Conservation (phyloP, 169 alveolate species). For the Eimeria sp. region DNA sequence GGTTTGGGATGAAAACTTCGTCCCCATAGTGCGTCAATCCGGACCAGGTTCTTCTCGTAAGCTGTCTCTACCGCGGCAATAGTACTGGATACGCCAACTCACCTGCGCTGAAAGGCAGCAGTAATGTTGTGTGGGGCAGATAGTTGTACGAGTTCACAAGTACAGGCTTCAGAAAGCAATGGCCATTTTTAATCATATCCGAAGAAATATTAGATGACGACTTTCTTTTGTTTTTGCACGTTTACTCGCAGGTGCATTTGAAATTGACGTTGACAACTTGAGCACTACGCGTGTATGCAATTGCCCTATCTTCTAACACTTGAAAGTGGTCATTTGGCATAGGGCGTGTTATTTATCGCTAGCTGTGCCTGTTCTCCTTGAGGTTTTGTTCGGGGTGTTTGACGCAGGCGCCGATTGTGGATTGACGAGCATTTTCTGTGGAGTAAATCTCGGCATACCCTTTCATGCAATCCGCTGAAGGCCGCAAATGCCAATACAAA, state of each 20-base stretch:
- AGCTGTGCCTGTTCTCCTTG: too few relatives aligned
- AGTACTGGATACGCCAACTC: not conserved
- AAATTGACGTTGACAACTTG: slow-evolving; percentile 78
- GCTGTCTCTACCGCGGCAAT: not conserved
- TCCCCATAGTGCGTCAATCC: slow-evolving; percentile 71
- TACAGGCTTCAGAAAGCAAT: not conserved
- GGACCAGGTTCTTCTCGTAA: slow-evolving; percentile 74
- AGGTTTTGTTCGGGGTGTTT: too few relatives aligned
- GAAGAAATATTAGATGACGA: not conserved
- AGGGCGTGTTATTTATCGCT: too few relatives aligned
- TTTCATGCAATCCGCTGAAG: too few relatives aligned
- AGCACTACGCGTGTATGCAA: slow-evolving; percentile 69
- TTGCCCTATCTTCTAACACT: not conserved
- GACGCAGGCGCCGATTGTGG: too few relatives aligned
- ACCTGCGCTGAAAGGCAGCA: not conserved
- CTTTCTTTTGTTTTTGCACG: not conserved
- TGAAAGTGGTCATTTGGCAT: too few relatives aligned
- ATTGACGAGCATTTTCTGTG: too few relatives aligned
- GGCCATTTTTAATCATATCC: not conserved
- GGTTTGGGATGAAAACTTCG: slow-evolving; percentile 62
- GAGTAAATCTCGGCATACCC: too few relatives aligned
- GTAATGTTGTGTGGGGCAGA: not conserved
- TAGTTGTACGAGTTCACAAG: not conserved
- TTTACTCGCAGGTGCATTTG: slow-evolving; percentile 66
- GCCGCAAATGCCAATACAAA: too few relatives aligned